Evolutionary conservation across 768 basidiomycete genomes (phyloP).

Genomic region (Agrocybe praecox): DNA sequence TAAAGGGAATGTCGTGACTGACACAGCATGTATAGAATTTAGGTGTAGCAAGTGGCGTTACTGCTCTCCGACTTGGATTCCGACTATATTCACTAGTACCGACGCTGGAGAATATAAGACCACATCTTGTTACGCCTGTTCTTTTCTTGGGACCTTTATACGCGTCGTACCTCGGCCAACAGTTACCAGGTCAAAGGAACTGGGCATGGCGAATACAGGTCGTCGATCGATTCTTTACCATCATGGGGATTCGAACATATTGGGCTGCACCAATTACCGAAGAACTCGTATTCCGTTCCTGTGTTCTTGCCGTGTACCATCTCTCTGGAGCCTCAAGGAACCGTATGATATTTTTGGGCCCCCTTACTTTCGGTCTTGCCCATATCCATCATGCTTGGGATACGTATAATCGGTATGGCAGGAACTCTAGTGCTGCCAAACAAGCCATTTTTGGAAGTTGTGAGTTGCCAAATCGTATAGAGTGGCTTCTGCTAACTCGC

Average conservation of each 20-base stretch:
- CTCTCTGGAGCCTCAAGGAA: conserved; percentile 57
- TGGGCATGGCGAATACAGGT: conserved; percentile 49
- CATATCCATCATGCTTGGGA: conserved; percentile 95
- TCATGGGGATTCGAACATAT: conserved; percentile 76
- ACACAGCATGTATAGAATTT: conserved; percentile 5
- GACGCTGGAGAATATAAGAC: conserved; percentile 25
- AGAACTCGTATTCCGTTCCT: conserved; percentile 89
- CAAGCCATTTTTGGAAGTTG: conserved; percentile 59
- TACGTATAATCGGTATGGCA: conserved; percentile 72
- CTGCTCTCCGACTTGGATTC: conserved; percentile 43
- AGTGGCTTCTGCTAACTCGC: neutral
- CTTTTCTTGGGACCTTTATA: conserved; percentile 83
- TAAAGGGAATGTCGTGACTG: conserved; percentile 13
- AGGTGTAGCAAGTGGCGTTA: conserved; percentile 22
- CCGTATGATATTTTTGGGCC: conserved; percentile 78
- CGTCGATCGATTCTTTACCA: conserved; percentile 41
- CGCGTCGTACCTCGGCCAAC: conserved; percentile 42
- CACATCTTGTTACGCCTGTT: conserved; percentile 70
- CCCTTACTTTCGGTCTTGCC: conserved; percentile 88
- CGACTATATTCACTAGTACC: conserved; percentile 3
- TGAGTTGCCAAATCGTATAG: conserved; percentile 32
- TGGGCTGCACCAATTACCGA: conserved; percentile 81
- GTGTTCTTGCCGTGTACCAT: conserved; percentile 73
- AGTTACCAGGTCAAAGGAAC: conserved; percentile 56
- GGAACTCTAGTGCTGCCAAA: conserved; percentile 62